A percentile compares a stretch with the other conserved stretches of the same genome.
phyloP scores from a whole-genome alignment of 2,329 filamentous ascomycete genomes.

The Trichoderma polysporum region DNA sequence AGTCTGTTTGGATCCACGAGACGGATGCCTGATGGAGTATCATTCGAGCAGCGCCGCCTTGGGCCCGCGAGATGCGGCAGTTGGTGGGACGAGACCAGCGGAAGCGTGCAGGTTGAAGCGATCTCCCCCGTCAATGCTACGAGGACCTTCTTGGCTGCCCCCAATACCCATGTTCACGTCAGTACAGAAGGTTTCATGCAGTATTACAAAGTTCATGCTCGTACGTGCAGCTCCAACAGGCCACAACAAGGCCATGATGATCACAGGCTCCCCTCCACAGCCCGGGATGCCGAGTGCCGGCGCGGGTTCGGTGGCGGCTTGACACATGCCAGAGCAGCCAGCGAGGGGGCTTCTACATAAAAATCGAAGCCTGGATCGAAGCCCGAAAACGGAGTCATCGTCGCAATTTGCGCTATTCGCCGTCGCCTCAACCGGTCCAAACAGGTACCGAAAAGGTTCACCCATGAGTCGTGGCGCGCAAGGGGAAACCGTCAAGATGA shows the following conservation, averaged over 20 bases:
- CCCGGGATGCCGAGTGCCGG: slow-evolving; percentile 7
- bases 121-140: not conserved
- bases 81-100: not conserved
- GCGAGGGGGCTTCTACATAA: not conserved
- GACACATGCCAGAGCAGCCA: slow-evolving; percentile 12
- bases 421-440: not conserved
- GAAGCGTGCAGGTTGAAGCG: slow-evolving; percentile 9
- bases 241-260: not conserved
- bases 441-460: not conserved
- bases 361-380: slow-evolving; percentile 18
- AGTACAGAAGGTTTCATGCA: not conserved
- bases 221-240: slow-evolving; percentile 1
- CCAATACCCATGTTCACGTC: too few species aligned
- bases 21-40: slow-evolving; percentile 7
- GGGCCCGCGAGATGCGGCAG: not conserved
- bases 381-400: slow-evolving; percentile 21
- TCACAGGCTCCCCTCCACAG: too few species aligned
- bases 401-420: too few species aligned
- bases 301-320: not conserved
- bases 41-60: too few species aligned
- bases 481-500: slow-evolving; percentile 15
- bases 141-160: too few species aligned
- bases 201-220: not conserved
- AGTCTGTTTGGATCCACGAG: slow-evolving; percentile 1
- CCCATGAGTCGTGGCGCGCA: slow-evolving; percentile 18